Evolutionary conservation across 1,284 basidiomycete species (phyloP).

Genomic region (Ceratobasidium sp.): DNA sequence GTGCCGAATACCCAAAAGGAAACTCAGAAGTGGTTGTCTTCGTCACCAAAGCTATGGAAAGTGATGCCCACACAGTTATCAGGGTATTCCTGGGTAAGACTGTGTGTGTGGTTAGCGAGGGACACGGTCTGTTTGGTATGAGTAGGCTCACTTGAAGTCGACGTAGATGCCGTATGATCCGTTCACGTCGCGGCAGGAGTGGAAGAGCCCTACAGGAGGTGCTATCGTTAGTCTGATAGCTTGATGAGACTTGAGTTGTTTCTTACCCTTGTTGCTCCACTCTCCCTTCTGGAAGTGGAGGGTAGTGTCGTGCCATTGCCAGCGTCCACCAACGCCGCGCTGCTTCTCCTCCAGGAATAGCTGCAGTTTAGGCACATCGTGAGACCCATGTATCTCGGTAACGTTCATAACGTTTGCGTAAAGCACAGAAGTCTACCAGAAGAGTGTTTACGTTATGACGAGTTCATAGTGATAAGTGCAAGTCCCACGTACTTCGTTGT

Average conservation of each 20-base stretch:
- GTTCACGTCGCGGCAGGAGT: conserved; percentile 24
- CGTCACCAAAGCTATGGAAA: conserved; percentile 35
- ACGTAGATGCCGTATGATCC: conserved; percentile 39
- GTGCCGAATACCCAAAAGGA: not conserved
- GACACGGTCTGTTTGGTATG: not conserved
- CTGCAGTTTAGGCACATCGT: conserved; percentile 29
- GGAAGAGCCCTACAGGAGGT: conserved; percentile 32
- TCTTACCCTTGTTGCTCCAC: conserved; percentile 25
- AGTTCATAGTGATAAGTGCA: not conserved
- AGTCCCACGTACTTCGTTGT: conserved; percentile 23
- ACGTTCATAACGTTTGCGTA: conserved; percentile 39
- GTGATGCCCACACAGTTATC: conserved; percentile 33
- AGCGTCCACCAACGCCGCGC: conserved; percentile 31
- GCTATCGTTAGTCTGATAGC: not conserved
- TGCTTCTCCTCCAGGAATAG: conserved; percentile 30
- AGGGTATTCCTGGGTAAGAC: conserved; percentile 35
- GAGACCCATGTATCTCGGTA: conserved; percentile 27
- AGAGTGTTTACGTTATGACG: too few species aligned
- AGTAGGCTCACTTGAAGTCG: conserved; percentile 29
- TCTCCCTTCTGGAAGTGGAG: conserved; percentile 35
- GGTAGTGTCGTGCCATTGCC: conserved; percentile 39
- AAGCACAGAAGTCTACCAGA: conserved; percentile 26
- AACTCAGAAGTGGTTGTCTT: conserved; percentile 11
- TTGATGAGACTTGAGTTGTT: not conserved
- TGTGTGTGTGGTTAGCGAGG: not conserved